A percentile compares a stretch with the other conserved stretches of the same genome.
Conservation (phyloP, 805 yeast species). For the Pichia nanzhaoensis region DNA sequence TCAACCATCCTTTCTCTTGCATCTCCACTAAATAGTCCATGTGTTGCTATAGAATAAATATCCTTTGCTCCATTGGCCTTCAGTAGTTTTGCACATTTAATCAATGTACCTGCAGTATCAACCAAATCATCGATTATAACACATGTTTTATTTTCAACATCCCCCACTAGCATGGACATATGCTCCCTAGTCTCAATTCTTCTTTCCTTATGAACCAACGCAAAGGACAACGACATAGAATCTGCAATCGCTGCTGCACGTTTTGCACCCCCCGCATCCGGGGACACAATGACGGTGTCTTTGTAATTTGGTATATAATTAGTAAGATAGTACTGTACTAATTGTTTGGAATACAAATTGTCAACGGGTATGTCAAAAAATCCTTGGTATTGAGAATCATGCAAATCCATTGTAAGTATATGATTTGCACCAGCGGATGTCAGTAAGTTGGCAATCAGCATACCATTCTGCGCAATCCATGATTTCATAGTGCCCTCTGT, state of each 20-base stretch:
- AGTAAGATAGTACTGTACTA: conserved; percentile 77
- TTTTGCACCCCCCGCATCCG: conserved; percentile 99
- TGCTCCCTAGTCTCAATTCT: conserved; percentile 31
- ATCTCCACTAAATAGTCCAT: conserved; percentile 89
- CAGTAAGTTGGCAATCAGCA: conserved; percentile 78
- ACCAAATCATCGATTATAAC: conserved; percentile 90
- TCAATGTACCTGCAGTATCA: conserved; percentile 88
- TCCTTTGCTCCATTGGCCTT: conserved; percentile 89
- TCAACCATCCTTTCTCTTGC: conserved; percentile 65
- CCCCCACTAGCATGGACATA: conserved; percentile 94
- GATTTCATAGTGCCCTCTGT: conserved; percentile 47
- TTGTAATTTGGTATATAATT: conserved; percentile 71
- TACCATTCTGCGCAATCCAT: conserved; percentile 96
- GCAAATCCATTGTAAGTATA: conserved; percentile 94
- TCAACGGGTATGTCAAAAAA: conserved; percentile 96
- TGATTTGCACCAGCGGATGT: conserved; percentile 95
- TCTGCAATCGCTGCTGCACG: conserved; percentile 95
- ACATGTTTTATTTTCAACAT: conserved; percentile 79
- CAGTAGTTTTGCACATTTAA: conserved; percentile 84
- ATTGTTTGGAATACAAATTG: conserved; percentile 82
- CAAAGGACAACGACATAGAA: conserved; percentile 79
- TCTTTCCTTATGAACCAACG: conserved; percentile 91
- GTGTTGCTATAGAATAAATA: conserved; percentile 85
- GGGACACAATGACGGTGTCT: conserved; percentile 88
- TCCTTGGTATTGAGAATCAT: conserved; percentile 97